Percentiles rank a stretch among this genome's conserved stretches.
Conservation (phyloP, 345 rosid species). For the Eucalyptus tenuipes region DNA sequence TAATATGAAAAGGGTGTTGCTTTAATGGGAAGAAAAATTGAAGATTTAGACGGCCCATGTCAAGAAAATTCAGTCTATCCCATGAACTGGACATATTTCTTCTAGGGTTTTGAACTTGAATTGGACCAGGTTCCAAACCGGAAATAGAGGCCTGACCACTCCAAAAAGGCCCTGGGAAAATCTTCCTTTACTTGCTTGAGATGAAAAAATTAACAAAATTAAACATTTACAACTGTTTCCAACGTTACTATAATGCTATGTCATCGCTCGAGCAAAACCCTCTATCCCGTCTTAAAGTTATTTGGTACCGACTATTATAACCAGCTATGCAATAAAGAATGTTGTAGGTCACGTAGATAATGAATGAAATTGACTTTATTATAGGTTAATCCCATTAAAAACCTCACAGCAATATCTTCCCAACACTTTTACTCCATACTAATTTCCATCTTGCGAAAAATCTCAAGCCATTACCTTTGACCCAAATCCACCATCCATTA, state of each 20-base stretch:
- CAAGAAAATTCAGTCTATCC: not conserved
- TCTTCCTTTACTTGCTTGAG: not conserved
- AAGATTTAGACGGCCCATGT: not conserved
- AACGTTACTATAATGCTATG: not conserved
- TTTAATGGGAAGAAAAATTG: not conserved
- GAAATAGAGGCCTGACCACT: not conserved
- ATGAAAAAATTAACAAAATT: not conserved
- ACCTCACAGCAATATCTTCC: accelerated
- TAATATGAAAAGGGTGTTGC: not conserved
- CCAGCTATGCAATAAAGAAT: not conserved
- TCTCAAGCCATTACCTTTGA: no score
- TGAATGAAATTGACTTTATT: not conserved
- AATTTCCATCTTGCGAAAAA: not conserved
- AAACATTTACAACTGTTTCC: not conserved
- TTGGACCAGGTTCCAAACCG: not conserved
- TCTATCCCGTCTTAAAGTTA: not conserved
- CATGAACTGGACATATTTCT: not conserved
- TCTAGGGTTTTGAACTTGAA: not conserved
- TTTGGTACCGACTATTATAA: not conserved
- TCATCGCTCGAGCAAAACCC: not conserved
- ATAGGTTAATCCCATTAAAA: not conserved
- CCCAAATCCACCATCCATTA: not conserved
- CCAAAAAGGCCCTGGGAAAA: not conserved
- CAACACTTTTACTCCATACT: not conserved
- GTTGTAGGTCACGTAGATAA: not conserved